Evolutionary conservation across 805 yeast genomes (phyloP), one percentile per base, ranked within the genome.

Genomic region (Cyberlindnera xylosilytica): DNA sequence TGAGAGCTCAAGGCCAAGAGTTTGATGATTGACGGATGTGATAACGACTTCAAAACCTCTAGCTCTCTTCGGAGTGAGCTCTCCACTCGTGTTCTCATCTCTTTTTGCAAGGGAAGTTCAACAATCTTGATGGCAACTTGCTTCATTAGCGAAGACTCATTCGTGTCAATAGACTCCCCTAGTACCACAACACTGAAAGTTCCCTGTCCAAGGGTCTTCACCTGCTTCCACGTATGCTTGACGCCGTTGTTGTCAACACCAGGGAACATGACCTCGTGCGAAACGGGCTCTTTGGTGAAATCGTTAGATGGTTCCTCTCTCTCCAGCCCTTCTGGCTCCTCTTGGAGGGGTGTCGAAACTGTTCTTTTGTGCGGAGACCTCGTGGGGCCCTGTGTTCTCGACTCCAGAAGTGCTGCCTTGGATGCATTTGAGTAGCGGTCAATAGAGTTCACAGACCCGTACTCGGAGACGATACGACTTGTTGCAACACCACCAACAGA

Each of bases 101-200:
- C 75, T 24, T 62, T 62, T 22, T 63, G 63, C 29, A 52, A 61
- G 34, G 66, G 74, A 50, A 61, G 63, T 15, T 63, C 63, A 6
- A 79, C 70, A 34, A 86, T 74, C 60, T 91, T 91, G 28, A 91
- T 73, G 0, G 97, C 97, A 4, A 81, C 82, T 20, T 57, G 41
- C 3, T 38, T n/a, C 13, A 53, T 42, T 2, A 44, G 33, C 11
- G 51, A 33, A 2, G 48, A 46, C 13, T 45, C 30, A 5, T 36
- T 40, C 18, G 51, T 47, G 12, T 58, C 61, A 0, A 60, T 36
- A 2, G 64, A 52, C 30, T 61, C 60, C 6, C 76, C 83, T 13
- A 76, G 54, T 15, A 76, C 70, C 10, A 85, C 93, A 7, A 70
- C 72, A 58, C 88, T 81, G 60, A 84, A 85, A 22, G 80, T 74